Evolutionary conservation across 2,329 filamentous ascomycete species (phyloP).

Genomic region (Cladosporium sp.): DNA sequence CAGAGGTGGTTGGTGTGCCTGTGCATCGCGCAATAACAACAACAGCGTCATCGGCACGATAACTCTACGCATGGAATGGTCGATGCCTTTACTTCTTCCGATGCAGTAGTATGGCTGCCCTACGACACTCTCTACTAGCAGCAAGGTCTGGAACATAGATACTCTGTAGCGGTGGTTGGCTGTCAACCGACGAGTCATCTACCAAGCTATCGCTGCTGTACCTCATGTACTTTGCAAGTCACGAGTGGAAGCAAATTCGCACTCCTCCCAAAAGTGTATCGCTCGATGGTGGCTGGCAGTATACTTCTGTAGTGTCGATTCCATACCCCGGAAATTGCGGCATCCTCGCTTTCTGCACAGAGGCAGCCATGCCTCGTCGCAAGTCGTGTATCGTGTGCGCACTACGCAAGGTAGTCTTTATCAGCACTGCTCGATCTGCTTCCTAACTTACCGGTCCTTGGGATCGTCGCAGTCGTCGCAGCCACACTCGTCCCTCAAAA

Average conservation of each 20-base stretch:
- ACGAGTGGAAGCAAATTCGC: not conserved
- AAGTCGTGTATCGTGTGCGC: not conserved
- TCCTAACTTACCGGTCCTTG: constrained; percentile 4
- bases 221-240: constrained; percentile 2
- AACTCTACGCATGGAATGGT: not conserved
- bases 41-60: not conserved
- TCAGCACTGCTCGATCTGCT: not conserved
- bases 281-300: not conserved
- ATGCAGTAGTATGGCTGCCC: not conserved
- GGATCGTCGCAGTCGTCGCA: not conserved
- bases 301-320: not conserved
- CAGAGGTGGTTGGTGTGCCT: not conserved
- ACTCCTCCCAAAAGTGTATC: not conserved
- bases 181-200: not conserved
- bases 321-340: not conserved
- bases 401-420: not conserved
- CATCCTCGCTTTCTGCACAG: not conserved
- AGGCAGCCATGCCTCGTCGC: not conserved
- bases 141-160: not conserved
- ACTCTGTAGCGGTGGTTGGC: not conserved
- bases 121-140: not conserved
- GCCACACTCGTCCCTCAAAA: not conserved
- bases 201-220: not conserved
- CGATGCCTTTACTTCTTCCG: constrained; percentile 1
- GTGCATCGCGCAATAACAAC: not conserved